Evolutionary conservation across 2,329 filamentous ascomycete genomes (phyloP), one percentile per base, ranked within the genome.

Genomic region (Elsinoe arachidis): DNA sequence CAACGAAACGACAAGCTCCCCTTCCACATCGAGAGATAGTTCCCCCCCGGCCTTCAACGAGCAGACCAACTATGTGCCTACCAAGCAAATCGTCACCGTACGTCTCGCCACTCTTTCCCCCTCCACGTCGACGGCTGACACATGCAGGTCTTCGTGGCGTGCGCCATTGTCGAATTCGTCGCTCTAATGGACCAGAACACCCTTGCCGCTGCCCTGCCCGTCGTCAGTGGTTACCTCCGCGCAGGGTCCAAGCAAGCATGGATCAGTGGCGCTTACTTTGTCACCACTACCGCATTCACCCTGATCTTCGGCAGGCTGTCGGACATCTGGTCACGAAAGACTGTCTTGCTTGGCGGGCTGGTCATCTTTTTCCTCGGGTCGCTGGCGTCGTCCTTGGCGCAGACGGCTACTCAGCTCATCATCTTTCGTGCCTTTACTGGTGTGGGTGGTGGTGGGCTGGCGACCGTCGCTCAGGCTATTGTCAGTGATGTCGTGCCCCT

Each of bases 111-210:
- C 33, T 10, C 17, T 23, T 5, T 3, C 2, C 30, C 15, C 14
- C 5, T 12, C 21, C 12, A 38, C 41, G 55, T 26, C 19, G 41
- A 26, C 23, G 53, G 46, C 43, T 53, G 54, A 39, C 26, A 23
- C 33, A n/a, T 9, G 39, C 47, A 81, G 79, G 80, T 82, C 60
- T 82, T 82, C 60, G 68, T 82, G 12, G 78, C 79, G 14, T 81
- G 79, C 60, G 75, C 79, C 44, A 79, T 72, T 19, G 77, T 81
- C 58, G 80, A 82, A 54, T 66, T 82, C 38, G 63, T 81, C 33
- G 78, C 80, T 0, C 69, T 82, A 52, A 80, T 82, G 71, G 80
- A 82, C 63, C 80, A 82, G 65, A 82, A 79, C 0, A 81, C 78
- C 1, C 68, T 82, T 33, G 80, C 79, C 0, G 73, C 77, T 12